These are phyloP conservation scores for Backusella liffmaniae DNA, from an alignment of 192 early-diverging fungal genomes.

Conservation along the genomic window DNA sequence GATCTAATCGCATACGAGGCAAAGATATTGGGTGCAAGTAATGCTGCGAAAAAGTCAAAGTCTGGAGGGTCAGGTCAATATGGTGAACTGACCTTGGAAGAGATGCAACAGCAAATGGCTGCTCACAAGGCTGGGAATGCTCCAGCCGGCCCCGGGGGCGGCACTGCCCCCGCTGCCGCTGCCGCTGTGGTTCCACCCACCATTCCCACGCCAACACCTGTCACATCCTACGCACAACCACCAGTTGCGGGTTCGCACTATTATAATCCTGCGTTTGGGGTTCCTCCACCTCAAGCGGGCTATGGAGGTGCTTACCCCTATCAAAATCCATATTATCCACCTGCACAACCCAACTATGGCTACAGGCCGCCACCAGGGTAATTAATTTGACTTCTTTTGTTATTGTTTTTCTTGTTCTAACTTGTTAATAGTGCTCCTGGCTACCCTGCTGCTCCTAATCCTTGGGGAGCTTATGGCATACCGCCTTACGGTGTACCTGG, in stretches of 20 bases:
- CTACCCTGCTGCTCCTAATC: background rate
- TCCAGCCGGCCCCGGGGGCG: background rate
- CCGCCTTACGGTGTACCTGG: background rate
- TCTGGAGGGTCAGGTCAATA: constrained; percentile 35
- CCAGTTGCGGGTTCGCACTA: background rate
- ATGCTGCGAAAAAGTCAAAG: constrained; percentile 43
- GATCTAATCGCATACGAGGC: constrained; percentile 73
- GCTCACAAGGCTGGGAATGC: constrained; percentile 39
- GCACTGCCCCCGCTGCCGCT: constrained; percentile 15
- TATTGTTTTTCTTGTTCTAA: background rate
- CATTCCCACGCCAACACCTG: constrained; percentile 18
- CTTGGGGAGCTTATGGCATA: background rate
- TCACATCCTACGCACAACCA: background rate
- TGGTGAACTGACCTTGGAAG: constrained; percentile 37
- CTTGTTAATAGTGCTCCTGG: background rate
- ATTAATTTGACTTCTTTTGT: background rate
- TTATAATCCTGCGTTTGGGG: constrained; percentile 8
- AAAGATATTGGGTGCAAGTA: constrained; percentile 33
- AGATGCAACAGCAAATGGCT: constrained; percentile 44
- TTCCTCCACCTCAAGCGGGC: background rate
- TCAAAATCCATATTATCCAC: constrained; percentile 6
- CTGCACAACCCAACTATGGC: background rate
- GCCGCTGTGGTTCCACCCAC: constrained; percentile 25
- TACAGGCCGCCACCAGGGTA: constrained; percentile 8
- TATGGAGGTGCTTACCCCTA: background rate